Percentiles rank a stretch among this genome's conserved stretches.
phyloP scores from a whole-genome alignment of 1,139 yeast genomes.

The Meyerozyma athensensis region DNA sequence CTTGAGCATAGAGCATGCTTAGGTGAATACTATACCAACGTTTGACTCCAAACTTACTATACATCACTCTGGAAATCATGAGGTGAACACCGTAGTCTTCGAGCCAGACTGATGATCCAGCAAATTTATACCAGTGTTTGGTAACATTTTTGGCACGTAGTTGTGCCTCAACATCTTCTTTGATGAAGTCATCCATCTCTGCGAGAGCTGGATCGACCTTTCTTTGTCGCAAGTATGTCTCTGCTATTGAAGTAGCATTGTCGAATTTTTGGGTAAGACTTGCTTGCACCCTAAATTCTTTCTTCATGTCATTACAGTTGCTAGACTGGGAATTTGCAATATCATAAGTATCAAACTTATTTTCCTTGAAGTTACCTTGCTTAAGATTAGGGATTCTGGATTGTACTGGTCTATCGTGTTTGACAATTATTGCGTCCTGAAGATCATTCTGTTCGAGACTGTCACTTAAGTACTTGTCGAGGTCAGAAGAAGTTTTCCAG shows the following conservation, averaged over 20 bases:
- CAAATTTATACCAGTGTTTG: constrained; percentile 36
- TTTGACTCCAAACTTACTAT: constrained; percentile 18
- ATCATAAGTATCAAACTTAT: neutral
- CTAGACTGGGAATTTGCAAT: neutral
- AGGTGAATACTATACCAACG: constrained; percentile 21
- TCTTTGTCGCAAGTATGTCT: neutral
- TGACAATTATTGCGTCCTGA: neutral
- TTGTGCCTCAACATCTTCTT: constrained; percentile 1
- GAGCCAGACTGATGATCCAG: constrained; percentile 48
- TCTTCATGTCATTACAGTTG: neutral
- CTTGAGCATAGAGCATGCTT: constrained; percentile 24
- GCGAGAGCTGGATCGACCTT: constrained; percentile 2
- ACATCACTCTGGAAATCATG: constrained; percentile 36
- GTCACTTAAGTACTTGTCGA: no score
- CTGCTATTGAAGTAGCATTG: neutral
- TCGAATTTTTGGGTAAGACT: neutral
- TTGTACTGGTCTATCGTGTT: neutral
- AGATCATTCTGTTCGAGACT: no score
- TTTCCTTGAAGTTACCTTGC: neutral
- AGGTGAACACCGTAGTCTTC: constrained; percentile 44
- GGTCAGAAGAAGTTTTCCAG: no score
- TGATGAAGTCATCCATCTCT: constrained; percentile 3
- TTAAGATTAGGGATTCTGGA: neutral
- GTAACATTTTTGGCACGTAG: neutral
- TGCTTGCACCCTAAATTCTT: neutral